Percentiles rank a stretch among this genome's conserved stretches.
Conservation (phyloP, 2,329 filamentous ascomycete species). For the Aspergillus japonicus region DNA sequence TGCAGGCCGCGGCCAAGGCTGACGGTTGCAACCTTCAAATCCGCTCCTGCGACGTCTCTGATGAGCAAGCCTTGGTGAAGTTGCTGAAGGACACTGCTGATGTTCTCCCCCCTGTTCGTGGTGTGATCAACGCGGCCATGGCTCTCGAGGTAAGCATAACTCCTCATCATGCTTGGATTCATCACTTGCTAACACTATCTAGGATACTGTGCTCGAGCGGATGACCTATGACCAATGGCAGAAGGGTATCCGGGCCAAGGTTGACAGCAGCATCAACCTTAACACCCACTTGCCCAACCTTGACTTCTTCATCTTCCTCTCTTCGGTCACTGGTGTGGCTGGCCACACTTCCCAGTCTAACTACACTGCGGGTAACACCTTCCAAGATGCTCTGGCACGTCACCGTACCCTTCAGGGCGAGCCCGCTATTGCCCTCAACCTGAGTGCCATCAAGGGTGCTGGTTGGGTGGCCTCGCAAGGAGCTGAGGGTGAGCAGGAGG, state of each 20-base stretch:
- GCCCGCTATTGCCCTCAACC: slow-evolving; percentile 25
- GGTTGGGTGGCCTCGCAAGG: slow-evolving; percentile 3
- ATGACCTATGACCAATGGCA: slow-evolving; percentile 41
- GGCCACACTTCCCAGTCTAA: slow-evolving; percentile 46
- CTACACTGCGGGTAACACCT: slow-evolving; percentile 39
- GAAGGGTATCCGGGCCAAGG: slow-evolving; percentile 37
- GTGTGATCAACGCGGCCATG: slow-evolving; percentile 4
- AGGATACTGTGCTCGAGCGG: slow-evolving; percentile 38
- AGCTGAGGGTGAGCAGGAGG: too few species aligned
- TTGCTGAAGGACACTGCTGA: background rate
- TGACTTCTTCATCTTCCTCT: slow-evolving; percentile 42
- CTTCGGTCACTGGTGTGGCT: slow-evolving; percentile 37
- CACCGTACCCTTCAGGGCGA: slow-evolving; percentile 24
- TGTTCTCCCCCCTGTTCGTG: slow-evolving; percentile 6
- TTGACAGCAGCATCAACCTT: slow-evolving; percentile 35
- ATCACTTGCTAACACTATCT: slow-evolving; percentile 28
- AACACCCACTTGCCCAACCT: slow-evolving; percentile 30
- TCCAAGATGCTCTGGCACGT: slow-evolving; percentile 32
- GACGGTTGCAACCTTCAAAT: slow-evolving; percentile 31
- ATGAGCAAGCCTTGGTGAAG: background rate
- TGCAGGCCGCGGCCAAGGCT: background rate
- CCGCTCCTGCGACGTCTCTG: slow-evolving; percentile 10
- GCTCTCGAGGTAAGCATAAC: slow-evolving; percentile 2
- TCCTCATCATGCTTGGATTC: slow-evolving; percentile 1
- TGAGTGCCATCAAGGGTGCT: background rate